phyloP scores from a whole-genome alignment of 495 filamentous ascomycete genomes.

The Penicillium taxi region DNA sequence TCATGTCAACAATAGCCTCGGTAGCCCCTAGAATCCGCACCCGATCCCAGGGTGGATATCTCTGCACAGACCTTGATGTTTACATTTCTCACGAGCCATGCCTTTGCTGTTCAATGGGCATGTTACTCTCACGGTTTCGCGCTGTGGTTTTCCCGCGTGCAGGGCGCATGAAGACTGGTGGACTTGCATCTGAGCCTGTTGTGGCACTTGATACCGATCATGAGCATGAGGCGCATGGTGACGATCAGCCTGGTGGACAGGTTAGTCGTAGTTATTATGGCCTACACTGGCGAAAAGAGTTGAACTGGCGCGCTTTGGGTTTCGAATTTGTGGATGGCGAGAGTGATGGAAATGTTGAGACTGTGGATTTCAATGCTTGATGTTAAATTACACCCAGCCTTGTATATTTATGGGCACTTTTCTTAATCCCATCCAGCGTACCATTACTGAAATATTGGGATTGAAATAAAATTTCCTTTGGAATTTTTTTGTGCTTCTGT shows the following conservation, averaged over 20 bases:
- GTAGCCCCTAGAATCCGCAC: constrained; percentile 28
- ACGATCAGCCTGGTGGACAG: constrained; percentile 12
- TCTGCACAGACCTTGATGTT: constrained; percentile 84
- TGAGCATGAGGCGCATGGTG: constrained; percentile 1
- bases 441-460: background rate
- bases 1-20: background rate
- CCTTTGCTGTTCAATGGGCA: constrained; percentile 91
- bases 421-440: background rate
- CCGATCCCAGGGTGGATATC: constrained; percentile 65
- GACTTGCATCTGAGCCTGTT: constrained; percentile 33
- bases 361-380: constrained; percentile 15
- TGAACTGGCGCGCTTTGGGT: constrained; percentile 87
- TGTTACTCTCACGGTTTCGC: constrained; percentile 83
- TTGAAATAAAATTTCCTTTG: constrained; percentile 19
- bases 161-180: constrained; percentile 33
- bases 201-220: constrained; percentile 11
- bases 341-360: background rate
- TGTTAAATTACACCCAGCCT: background rate
- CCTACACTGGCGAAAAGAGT: constrained; percentile 82
- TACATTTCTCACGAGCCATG: constrained; percentile 94
- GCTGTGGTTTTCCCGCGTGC: constrained; percentile 66
- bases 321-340: constrained; percentile 64
- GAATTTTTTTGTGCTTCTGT: constrained; percentile 21
- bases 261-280: constrained; percentile 49
- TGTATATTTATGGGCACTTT: background rate